These are phyloP conservation scores for Stagonosporopsis rhizophila DNA, from an alignment of 2,329 filamentous ascomycete genomes.

Conservation along the genomic window DNA sequence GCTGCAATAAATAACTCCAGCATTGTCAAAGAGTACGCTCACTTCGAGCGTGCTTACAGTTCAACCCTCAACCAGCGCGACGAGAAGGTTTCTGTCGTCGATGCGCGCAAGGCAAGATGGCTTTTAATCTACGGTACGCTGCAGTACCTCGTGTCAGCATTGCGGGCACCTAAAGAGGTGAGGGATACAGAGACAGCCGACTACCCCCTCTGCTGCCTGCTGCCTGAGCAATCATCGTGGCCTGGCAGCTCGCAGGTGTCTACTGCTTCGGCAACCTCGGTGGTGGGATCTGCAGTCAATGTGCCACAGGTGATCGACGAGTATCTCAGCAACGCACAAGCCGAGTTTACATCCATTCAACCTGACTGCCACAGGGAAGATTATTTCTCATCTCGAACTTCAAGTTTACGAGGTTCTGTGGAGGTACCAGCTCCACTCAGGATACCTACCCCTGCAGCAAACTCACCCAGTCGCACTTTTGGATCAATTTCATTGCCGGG, in stretches of 20 bases:
- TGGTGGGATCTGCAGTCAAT: slow-evolving; percentile 6
- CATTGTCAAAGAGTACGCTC: slow-evolving; percentile 72
- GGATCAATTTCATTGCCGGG: slow-evolving; percentile 39
- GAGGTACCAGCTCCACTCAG: slow-evolving; percentile 42
- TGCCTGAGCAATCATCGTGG: slow-evolving; percentile 52
- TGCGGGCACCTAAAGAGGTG: slow-evolving; percentile 67
- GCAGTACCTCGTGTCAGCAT: slow-evolving; percentile 73
- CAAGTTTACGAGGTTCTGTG: slow-evolving; percentile 37
- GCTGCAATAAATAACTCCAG: slow-evolving; percentile 48
- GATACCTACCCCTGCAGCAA: slow-evolving; percentile 42
- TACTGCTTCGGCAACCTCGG: slow-evolving; percentile 20
- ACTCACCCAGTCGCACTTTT: slow-evolving; percentile 37
- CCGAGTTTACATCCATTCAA: slow-evolving; percentile 40
- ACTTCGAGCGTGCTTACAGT: slow-evolving; percentile 69
- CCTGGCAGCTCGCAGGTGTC: slow-evolving; percentile 25
- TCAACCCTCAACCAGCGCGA: slow-evolving; percentile 60
- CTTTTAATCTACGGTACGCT: slow-evolving; percentile 75
- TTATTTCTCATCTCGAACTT: slow-evolving; percentile 39
- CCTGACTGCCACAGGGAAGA: slow-evolving; percentile 57
- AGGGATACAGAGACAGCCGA: slow-evolving; percentile 61
- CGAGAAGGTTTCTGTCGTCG: slow-evolving; percentile 66
- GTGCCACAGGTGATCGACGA: slow-evolving; percentile 27
- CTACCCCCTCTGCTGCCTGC: slow-evolving; percentile 65
- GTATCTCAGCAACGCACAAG: slow-evolving; percentile 19
- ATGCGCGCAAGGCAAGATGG: slow-evolving; percentile 81